Evolutionary conservation across 164 flowering plant genomes (phyloP).

Genomic region (Kingdonia uniflora): DNA sequence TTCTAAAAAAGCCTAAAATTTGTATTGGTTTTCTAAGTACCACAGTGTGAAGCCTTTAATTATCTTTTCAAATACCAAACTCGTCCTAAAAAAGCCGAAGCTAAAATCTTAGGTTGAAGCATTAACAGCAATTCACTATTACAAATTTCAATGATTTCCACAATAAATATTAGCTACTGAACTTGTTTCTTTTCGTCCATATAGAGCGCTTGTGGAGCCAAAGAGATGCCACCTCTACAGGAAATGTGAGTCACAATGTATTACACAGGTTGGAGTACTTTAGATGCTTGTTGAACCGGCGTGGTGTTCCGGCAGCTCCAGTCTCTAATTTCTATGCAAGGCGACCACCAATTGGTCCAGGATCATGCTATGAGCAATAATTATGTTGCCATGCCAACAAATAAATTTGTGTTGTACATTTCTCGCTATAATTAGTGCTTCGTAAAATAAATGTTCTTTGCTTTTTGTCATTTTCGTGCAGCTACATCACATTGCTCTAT

Average conservation of each 20-base stretch:
- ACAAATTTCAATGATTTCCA: too few species aligned
- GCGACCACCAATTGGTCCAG: slow-evolving; percentile 54
- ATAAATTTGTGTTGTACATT: neutral
- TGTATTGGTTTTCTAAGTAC: too few species aligned
- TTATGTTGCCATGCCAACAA: neutral
- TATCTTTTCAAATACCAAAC: too few species aligned
- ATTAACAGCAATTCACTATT: too few species aligned
- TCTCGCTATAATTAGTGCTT: too few species aligned
- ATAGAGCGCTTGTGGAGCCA: slow-evolving; percentile 85
- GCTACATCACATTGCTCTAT: too few species aligned
- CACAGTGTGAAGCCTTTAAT: too few species aligned
- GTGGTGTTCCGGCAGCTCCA: slow-evolving; percentile 86
- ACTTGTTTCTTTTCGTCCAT: neutral
- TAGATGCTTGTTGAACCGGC: slow-evolving; percentile 71
- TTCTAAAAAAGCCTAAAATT: too few species aligned
- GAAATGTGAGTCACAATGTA: slow-evolving; percentile 29
- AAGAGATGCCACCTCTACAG: slow-evolving; percentile 30
- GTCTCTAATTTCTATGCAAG: slow-evolving; percentile 61
- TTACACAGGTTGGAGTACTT: slow-evolving; percentile 70
- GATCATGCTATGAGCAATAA: slow-evolving; percentile 76
- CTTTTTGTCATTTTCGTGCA: too few species aligned
- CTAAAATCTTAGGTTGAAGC: too few species aligned
- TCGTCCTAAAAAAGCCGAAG: too few species aligned
- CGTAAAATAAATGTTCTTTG: too few species aligned
- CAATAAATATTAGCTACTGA: neutral